Evolutionary conservation across 768 basidiomycete species (phyloP).

Genomic region (Gyrodon lividus): DNA sequence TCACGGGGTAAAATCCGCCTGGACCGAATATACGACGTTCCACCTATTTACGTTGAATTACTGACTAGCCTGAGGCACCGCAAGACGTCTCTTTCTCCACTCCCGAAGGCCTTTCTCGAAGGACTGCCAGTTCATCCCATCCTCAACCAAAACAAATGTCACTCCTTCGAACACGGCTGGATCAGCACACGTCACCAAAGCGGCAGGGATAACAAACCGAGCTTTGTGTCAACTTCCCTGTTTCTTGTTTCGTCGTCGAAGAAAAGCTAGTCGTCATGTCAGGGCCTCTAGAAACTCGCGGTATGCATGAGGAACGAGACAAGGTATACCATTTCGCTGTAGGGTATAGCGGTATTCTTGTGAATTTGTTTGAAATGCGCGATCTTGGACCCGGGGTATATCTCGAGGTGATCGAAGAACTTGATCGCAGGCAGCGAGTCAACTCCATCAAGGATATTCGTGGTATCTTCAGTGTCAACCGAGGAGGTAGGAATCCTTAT

Average conservation of each 20-base stretch:
- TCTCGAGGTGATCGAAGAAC: slow-evolving; percentile 71
- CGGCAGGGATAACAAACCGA: slow-evolving; percentile 38
- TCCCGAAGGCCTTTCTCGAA: slow-evolving; percentile 70
- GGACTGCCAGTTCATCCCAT: slow-evolving; percentile 56
- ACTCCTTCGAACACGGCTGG: slow-evolving; percentile 54
- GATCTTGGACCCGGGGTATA: slow-evolving; percentile 81
- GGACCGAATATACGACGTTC: not conserved
- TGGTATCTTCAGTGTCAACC: slow-evolving; percentile 27
- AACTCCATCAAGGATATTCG: slow-evolving; percentile 10
- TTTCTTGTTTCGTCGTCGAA: slow-evolving; percentile 70
- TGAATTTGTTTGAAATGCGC: slow-evolving; percentile 77
- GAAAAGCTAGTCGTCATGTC: slow-evolving; percentile 43
- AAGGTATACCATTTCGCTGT: slow-evolving; percentile 70
- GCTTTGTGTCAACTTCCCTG: slow-evolving; percentile 48
- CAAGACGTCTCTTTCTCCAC: slow-evolving; percentile 59
- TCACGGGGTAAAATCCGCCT: not conserved
- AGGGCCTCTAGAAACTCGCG: not conserved
- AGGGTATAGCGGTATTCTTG: slow-evolving; percentile 71
- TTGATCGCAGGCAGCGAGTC: slow-evolving; percentile 47
- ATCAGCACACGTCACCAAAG: not conserved
- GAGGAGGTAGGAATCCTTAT: slow-evolving; percentile 48
- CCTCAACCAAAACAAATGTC: slow-evolving; percentile 71
- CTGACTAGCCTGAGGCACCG: slow-evolving; percentile 7
- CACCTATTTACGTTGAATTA: not conserved
- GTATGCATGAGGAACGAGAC: not conserved